Conservation (phyloP, 768 basidiomycete species). For the Boletus pseudo-olivaceus region DNA sequence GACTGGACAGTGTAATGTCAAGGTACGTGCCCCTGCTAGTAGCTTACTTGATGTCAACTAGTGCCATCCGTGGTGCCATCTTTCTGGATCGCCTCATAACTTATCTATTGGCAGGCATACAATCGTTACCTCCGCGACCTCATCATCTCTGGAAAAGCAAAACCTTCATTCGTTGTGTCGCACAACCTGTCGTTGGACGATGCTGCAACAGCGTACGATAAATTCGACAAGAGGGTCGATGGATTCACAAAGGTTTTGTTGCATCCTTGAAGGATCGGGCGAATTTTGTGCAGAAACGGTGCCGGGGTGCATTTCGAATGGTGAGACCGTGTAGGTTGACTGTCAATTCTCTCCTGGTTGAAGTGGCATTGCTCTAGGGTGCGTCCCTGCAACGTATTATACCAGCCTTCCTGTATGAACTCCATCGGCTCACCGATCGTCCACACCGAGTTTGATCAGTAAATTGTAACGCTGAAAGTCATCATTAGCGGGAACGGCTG, state of each 20-base stretch:
- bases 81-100: background rate
- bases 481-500: no score
- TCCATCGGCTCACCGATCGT: no score
- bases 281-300: no score
- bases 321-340: background rate
- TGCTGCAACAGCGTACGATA: slow-evolving; percentile 1
- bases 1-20: background rate
- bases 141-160: slow-evolving; percentile 1
- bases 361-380: background rate
- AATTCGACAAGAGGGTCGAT: slow-evolving; percentile 8
- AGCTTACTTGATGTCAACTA: background rate
- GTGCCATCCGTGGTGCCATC: background rate
- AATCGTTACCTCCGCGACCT: slow-evolving; percentile 7
- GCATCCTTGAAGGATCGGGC: background rate
- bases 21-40: background rate
- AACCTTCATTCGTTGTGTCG: slow-evolving; percentile 3
- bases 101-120: background rate
- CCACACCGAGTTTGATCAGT: no score
- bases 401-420: background rate
- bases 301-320: background rate
- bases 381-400: background rate
- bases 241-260: background rate
- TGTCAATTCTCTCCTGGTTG: background rate
- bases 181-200: slow-evolving; percentile 2
- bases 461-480: no score